Evolutionary conservation across 176 grass and related monocot genomes (phyloP), one percentile per base, ranked within the genome.

Genomic region (Raddia distichophylla): DNA sequence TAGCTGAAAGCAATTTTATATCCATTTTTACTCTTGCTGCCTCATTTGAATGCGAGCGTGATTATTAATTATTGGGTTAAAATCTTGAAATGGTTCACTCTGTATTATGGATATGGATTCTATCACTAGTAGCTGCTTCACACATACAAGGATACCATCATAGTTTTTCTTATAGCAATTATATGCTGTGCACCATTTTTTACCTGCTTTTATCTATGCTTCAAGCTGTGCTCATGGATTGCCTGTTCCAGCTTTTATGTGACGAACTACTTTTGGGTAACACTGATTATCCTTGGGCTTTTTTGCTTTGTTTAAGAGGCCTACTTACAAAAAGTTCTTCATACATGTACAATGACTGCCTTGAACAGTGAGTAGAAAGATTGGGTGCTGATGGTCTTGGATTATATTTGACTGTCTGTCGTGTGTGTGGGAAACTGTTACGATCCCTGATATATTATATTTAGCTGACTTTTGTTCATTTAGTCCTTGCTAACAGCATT

Each of bases 61-160:
- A 35, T 57, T 73, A 64, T 73, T 73, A 8, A 64, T 73, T 73
- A 8, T 52, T 58, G 5, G 16, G 71, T 86, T 35, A 4, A 85
- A 60, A 58, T 68, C 43, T 49, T 45, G 15, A 22, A 8, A 54
- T 53, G 5, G 10, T n/a, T 16, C 18, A 44, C 34, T 54, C 10
- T 79, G 11, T 16, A 15, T 40, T 16, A 19, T 67, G 12, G 19
- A 61, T 79, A 60, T 80, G 22, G 19, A 61, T 70, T 49, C 9
- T 1, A 52, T 2, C 0, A 40, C 27, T 76, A 49, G n/a, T 10
- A 45, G 49, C 13, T 64, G 44, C 17, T 73, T 49, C 17, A 0
- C 12, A 67, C 18, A 71, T 16, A 42, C 10, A 57, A 3, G 11
- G 52, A 58, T 32, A 13, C 13, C 0, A 6, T 44, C 57, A 61